These are phyloP conservation scores for Candida sanyaensis DNA, from an alignment of 1,139 yeast species.

Conservation along the genomic window DNA sequence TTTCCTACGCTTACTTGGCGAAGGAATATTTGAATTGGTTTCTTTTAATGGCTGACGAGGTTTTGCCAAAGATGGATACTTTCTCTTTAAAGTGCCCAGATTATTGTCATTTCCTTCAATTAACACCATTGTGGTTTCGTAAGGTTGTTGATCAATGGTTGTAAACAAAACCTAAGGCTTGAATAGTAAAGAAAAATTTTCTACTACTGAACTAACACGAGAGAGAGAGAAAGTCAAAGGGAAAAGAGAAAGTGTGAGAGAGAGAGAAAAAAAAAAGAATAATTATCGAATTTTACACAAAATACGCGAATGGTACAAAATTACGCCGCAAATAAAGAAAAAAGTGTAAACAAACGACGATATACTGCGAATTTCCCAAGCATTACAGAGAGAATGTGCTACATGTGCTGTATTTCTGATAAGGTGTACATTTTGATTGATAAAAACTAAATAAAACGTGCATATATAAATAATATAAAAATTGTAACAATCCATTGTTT, in stretches of 20 bases:
- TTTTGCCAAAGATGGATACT: conserved; percentile 15
- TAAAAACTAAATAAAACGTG: not conserved
- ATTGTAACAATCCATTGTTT: no score
- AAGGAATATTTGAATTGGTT: conserved; percentile 44
- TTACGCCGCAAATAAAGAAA: not conserved
- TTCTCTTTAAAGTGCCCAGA: conserved; percentile 11
- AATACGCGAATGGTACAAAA: conserved; percentile 4
- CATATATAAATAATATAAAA: not conserved
- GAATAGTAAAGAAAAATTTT: not conserved
- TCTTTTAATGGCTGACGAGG: conserved; percentile 46
- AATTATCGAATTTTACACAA: no score
- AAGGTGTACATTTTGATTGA: no score
- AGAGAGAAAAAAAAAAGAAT: not conserved
- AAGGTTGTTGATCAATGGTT: not conserved
- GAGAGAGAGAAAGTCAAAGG: not conserved
- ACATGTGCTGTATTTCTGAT: no score
- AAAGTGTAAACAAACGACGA: not conserved
- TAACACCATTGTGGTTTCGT: not conserved
- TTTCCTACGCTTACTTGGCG: conserved; percentile 22
- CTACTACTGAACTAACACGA: not conserved
- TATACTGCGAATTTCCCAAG: no score
- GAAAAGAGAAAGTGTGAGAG: no score
- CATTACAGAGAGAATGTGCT: no score
- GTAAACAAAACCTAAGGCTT: not conserved
- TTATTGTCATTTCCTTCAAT: conserved; percentile 1